phyloP scores from a whole-genome alignment of 495 filamentous ascomycete genomes.

The Patellaria atrata region DNA sequence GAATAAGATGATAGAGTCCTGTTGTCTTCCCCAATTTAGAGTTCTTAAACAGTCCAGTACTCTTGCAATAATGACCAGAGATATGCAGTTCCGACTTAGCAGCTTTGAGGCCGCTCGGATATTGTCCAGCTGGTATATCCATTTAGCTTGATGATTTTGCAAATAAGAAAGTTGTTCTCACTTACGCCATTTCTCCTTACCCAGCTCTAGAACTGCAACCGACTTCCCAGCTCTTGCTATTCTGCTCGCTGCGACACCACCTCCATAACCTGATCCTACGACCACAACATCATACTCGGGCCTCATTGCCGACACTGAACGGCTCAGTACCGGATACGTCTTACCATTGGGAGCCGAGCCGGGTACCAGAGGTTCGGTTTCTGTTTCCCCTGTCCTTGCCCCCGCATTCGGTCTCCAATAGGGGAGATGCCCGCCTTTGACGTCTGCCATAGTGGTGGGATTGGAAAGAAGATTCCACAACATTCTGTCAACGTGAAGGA shows the following conservation, averaged over 20 bases:
- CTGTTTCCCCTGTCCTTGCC: too few relatives aligned
- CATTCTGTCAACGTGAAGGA: too few relatives aligned
- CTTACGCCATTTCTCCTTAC: constrained; percentile 45
- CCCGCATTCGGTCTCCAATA: too few relatives aligned
- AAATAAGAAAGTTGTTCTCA: background rate
- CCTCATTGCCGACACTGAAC: constrained; percentile 41
- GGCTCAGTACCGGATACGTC: constrained; percentile 38
- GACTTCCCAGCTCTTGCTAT: constrained; percentile 46
- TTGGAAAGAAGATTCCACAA: too few relatives aligned
- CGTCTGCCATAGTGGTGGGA: too few relatives aligned
- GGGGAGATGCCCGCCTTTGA: too few relatives aligned
- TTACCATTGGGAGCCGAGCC: too few relatives aligned
- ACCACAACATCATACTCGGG: constrained; percentile 49
- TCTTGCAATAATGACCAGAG: constrained; percentile 39
- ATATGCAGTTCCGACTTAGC: constrained; percentile 36
- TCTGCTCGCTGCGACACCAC: constrained; percentile 48
- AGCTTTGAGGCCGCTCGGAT: constrained; percentile 35
- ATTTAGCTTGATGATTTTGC: constrained; percentile 1
- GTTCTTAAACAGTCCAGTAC: constrained; percentile 24
- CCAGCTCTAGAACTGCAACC: constrained; percentile 49
- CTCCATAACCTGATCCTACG: constrained; percentile 54
- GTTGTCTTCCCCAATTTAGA: constrained; percentile 40
- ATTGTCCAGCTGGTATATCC: constrained; percentile 37
- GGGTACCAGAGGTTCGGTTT: too few relatives aligned
- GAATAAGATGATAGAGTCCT: constrained; percentile 46